Percentiles rank a stretch among this genome's conserved stretches.
phyloP scores from a whole-genome alignment of 257 asterid species.

The Solanum medicagineum region DNA sequence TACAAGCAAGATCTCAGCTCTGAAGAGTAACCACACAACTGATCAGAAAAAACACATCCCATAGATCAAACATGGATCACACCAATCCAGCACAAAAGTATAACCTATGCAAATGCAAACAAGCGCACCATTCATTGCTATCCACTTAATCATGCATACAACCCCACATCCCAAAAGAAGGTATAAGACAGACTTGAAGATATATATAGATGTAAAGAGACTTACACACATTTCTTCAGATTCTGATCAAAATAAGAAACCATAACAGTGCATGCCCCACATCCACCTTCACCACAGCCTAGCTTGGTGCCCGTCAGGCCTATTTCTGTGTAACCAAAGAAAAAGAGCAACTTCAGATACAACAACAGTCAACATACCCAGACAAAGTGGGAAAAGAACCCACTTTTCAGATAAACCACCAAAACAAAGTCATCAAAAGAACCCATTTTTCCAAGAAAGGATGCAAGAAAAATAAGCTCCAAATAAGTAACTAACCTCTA shows the following conservation, averaged over 20 bases:
- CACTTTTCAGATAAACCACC: neutral
- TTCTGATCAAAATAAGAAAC: constrained; percentile 68
- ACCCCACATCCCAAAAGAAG: neutral
- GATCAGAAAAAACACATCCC: neutral
- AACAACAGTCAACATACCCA: no score
- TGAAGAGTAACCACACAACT: neutral
- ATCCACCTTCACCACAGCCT: constrained; percentile 99
- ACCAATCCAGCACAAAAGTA: neutral
- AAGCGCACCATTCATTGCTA: neutral
- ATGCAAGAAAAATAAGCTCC: neutral
- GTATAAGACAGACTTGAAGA: neutral
- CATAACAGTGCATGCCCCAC: constrained; percentile 99
- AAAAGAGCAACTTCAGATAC: neutral
- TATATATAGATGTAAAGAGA: constrained; percentile 12
- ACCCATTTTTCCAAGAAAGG: no score
- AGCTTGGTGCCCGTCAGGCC: constrained; percentile 97
- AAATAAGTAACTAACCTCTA: constrained; percentile 34
- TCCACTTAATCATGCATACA: neutral
- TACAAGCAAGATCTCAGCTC: neutral
- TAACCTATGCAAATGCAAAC: neutral
- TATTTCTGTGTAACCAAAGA: constrained; percentile 30
- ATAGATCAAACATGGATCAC: constrained; percentile 1
- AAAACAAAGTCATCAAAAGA: neutral
- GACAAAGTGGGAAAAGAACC: no score
- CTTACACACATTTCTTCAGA: constrained; percentile 84